Conservation (phyloP, 495 filamentous ascomycete genomes). For the Chaetomium cochliodes region DNA sequence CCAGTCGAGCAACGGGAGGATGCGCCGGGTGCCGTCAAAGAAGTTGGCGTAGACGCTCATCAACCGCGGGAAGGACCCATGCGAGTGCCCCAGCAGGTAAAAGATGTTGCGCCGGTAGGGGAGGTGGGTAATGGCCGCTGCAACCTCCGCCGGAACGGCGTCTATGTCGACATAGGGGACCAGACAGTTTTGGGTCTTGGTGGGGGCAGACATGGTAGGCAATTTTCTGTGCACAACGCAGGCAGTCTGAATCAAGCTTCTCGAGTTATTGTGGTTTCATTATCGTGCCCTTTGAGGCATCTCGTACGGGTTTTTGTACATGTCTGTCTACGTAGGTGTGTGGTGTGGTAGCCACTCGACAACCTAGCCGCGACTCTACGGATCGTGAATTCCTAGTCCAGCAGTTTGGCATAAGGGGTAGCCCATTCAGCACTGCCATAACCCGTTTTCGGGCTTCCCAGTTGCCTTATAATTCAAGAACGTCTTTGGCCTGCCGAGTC, state of each 20-base stretch:
- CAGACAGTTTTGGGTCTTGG: background rate
- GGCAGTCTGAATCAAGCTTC: background rate
- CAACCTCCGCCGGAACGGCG: background rate
- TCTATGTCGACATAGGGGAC: background rate
- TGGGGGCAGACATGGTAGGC: background rate
- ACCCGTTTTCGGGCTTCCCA: no score
- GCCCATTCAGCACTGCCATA: no score
- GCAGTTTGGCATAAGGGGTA: background rate
- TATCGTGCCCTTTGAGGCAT: constrained; percentile 3
- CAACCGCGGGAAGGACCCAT: background rate
- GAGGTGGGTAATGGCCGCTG: background rate
- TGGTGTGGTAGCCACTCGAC: background rate
- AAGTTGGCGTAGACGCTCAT: constrained; percentile 5
- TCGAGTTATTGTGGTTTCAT: background rate
- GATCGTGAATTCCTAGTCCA: background rate
- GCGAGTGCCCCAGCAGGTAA: background rate
- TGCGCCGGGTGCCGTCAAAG: background rate
- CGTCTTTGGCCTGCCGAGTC: no score
- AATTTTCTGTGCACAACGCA: background rate
- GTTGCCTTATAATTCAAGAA: no score
- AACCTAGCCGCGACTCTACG: background rate
- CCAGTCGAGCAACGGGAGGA: background rate
- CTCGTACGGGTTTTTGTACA: background rate
- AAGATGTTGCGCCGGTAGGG: constrained; percentile 3
- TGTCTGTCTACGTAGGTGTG: background rate